These are phyloP conservation scores for Fraxinus nigra DNA, from an alignment of 305 asterid species.

Conservation along the genomic window DNA sequence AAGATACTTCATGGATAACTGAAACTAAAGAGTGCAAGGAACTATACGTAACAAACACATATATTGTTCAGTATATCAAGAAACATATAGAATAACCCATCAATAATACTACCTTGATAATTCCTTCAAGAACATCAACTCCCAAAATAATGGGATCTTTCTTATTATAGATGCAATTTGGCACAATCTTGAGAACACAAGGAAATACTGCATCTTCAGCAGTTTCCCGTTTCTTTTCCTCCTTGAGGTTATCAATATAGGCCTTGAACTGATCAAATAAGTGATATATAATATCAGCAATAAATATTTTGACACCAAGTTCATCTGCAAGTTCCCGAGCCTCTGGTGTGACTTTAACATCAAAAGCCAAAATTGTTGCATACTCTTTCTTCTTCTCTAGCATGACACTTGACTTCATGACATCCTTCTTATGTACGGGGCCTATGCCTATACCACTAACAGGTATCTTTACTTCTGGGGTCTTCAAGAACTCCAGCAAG, in stretches of 20 bases:
- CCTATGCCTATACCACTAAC: conserved; percentile 98
- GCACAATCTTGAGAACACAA: conserved; percentile 85
- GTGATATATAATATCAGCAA: conserved; percentile 92
- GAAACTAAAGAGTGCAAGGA: background rate
- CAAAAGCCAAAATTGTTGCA: conserved; percentile 90
- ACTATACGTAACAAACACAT: background rate
- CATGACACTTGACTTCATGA: conserved; percentile 98
- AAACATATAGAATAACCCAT: background rate
- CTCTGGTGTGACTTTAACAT: conserved; percentile 88
- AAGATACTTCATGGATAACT: background rate
- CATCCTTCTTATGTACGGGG: conserved; percentile 91
- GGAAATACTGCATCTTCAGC: conserved; percentile 97
- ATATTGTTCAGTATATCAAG: background rate
- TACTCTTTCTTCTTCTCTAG: conserved; percentile 96
- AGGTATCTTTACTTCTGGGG: conserved; percentile 85
- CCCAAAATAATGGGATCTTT: conserved; percentile 97
- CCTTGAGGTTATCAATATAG: conserved; percentile 86
- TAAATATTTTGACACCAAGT: conserved; percentile 77
- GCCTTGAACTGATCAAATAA: conserved; percentile 97
- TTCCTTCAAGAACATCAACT: conserved; percentile 83
- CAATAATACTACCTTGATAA: conserved; percentile 71
- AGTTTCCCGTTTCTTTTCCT: conserved; percentile 89
- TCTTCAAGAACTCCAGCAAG: conserved; percentile 82
- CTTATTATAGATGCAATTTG: conserved; percentile 79
- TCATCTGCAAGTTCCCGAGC: conserved; percentile 94